Evolutionary conservation across 2,329 filamentous ascomycete species (phyloP), one percentile per base, ranked within the genome.

Genomic region (Fusarium longipes): DNA sequence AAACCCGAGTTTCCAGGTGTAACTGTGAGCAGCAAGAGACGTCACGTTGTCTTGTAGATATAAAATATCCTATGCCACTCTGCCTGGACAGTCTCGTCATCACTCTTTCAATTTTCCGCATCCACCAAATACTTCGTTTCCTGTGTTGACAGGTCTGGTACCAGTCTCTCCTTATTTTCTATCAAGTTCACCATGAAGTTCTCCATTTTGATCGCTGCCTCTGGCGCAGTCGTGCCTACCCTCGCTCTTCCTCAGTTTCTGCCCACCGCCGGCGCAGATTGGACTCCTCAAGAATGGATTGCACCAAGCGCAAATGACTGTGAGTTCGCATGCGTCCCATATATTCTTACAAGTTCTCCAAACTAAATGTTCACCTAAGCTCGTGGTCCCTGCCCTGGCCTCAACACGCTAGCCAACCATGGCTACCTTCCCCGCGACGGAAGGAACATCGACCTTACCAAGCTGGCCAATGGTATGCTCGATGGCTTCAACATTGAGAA

Each of bases 351-450:
- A 9, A 27, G 27, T 27, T 10, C 27, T 4, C 3, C 14, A 7
- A 20, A 17, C 33, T 58, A 4, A 58, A 5, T 2, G 2, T 2
- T 33, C 1, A 5, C 20, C 15, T 0, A 38, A 58, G 56, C 52
- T n/a, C 56, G 56, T 15, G 56, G 56, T 6, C 56, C 56, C 3
- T 60, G 57, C 8, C 57, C 57, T 0, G 57, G 57, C 3, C 57
- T 60, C 1, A 60, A 60, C 24, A 59, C 57, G 2, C 6, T 60
- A 6, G 57, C 57, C 7, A 60, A 60, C 18, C 57, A 60, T 18
- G 57, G 57, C 6, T 60, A 60, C 14, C 30, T 60, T 5, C 57
- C 57, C 3, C 42, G 30, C 1, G 30, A 60, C 17, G 57, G 57
- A 22, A 60, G 27, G 30, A 36, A 43, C 20, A 60, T 60, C 9